Percentiles rank a stretch among this genome's conserved stretches.
Conservation (phyloP, 305 asterid genomes). For the Stenogyne calaminthoides region DNA sequence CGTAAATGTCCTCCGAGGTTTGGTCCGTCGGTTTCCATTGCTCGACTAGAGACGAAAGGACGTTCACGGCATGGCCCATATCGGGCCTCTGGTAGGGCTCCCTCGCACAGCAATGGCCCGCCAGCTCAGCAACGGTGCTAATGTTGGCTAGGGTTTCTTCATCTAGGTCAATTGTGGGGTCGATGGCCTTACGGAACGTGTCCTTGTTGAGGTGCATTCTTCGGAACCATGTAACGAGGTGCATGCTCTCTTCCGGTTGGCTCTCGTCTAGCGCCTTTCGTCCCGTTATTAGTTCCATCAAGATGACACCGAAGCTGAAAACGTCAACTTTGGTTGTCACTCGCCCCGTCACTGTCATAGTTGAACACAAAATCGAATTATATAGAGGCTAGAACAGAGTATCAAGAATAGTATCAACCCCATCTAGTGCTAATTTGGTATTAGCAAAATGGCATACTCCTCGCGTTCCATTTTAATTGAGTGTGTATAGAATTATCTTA, state of each 20-base stretch:
- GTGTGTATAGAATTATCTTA: too few relatives aligned
- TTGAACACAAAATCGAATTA: slow-evolving; percentile 21
- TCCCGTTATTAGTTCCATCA: slow-evolving; percentile 94
- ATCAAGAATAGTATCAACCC: neutral
- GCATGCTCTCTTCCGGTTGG: slow-evolving; percentile 96
- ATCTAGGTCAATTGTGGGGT: slow-evolving; percentile 66
- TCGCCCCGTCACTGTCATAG: slow-evolving; percentile 78
- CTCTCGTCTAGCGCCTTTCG: slow-evolving; percentile 88
- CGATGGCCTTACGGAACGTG: slow-evolving; percentile 77
- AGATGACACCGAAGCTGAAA: slow-evolving; percentile 92
- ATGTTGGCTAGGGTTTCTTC: slow-evolving; percentile 78
- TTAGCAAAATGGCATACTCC: too few relatives aligned
- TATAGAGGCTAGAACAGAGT: neutral
- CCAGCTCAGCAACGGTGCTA: slow-evolving; percentile 86
- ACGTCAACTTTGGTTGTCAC: slow-evolving; percentile 95
- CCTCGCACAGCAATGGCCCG: slow-evolving; percentile 88
- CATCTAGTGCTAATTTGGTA: neutral
- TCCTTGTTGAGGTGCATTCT: slow-evolving; percentile 87
- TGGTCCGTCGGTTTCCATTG: slow-evolving; percentile 82
- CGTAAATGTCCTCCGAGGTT: slow-evolving; percentile 65
- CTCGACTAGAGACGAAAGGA: slow-evolving; percentile 83
- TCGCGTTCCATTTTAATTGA: too few relatives aligned
- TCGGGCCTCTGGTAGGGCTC: slow-evolving; percentile 94
- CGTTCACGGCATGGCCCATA: slow-evolving; percentile 93
- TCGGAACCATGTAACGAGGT: slow-evolving; percentile 94